Evolutionary conservation across 768 basidiomycete species (phyloP).

Genomic region (Pulveroboletus sp.): DNA sequence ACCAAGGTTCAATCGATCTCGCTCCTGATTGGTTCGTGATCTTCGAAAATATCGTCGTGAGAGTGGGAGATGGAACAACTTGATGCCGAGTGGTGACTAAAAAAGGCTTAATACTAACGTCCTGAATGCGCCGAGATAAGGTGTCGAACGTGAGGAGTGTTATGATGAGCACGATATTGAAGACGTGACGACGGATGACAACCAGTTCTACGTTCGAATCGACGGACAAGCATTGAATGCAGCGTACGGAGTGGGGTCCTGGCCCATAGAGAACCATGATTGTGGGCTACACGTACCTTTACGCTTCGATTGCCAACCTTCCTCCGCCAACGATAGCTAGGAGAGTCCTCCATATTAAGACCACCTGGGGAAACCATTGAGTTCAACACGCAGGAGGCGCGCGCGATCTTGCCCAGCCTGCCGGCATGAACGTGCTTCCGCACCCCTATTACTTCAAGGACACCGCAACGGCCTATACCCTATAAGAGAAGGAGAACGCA

Average conservation of each 20-base stretch:
- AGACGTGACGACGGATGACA: background rate
- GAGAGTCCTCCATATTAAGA: too few species aligned
- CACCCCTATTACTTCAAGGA: background rate
- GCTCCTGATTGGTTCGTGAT: slow-evolving; percentile 6
- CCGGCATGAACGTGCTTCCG: too few species aligned
- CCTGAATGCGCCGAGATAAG: slow-evolving; percentile 14
- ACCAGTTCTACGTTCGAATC: background rate
- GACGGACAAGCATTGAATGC: background rate
- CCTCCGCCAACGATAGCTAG: too few species aligned
- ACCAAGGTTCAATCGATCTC: slow-evolving; percentile 20
- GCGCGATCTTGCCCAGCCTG: too few species aligned
- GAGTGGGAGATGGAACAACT: slow-evolving; percentile 7
- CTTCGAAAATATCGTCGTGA: slow-evolving; percentile 6
- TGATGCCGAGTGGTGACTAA: slow-evolving; percentile 2
- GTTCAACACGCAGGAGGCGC: too few species aligned
- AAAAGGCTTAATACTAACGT: slow-evolving; percentile 4
- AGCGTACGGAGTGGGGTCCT: background rate
- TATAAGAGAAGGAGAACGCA: background rate
- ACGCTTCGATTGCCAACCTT: too few species aligned
- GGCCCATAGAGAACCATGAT: background rate
- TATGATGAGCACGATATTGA: background rate
- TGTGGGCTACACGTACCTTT: slow-evolving; percentile 3
- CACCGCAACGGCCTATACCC: background rate
- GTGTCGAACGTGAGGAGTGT: slow-evolving; percentile 1
- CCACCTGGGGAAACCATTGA: too few species aligned